Conservation (phyloP, 345 rosid species). For the Arabis alpina region DNA sequence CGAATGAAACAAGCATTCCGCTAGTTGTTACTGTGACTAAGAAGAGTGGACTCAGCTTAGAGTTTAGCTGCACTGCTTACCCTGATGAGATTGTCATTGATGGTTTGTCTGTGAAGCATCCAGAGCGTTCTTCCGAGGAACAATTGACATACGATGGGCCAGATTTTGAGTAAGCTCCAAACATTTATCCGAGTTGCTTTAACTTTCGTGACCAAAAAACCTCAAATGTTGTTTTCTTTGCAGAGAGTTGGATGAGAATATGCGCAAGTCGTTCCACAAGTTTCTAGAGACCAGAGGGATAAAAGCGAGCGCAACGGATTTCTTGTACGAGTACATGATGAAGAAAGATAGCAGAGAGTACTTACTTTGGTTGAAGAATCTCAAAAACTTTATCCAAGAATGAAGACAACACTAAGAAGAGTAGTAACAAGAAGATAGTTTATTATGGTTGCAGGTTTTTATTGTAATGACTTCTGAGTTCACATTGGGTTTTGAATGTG, state of each 20-base stretch:
- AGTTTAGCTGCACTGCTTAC: constrained; percentile 71
- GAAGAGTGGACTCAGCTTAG: constrained; percentile 61
- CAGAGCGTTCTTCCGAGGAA: constrained; percentile 52
- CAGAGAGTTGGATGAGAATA: constrained; percentile 91
- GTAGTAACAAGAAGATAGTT: background rate
- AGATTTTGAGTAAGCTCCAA: constrained; percentile 68
- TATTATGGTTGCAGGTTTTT: constrained; percentile 10
- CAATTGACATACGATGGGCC: constrained; percentile 75
- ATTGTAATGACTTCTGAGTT: constrained; percentile 15
- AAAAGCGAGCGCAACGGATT: constrained; percentile 67
- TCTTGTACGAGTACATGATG: constrained; percentile 88
- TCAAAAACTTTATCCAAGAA: constrained; percentile 68
- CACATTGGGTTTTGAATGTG: constrained; percentile 4
- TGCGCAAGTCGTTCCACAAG: constrained; percentile 78
- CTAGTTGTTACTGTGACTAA: constrained; percentile 67
- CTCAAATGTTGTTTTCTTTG: constrained; percentile 1
- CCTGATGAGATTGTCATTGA: constrained; percentile 67
- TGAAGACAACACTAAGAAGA: constrained; percentile 34
- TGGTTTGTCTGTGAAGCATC: constrained; percentile 53
- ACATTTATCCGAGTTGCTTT: background rate
- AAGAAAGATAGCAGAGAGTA: constrained; percentile 79
- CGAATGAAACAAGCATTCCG: constrained; percentile 56
- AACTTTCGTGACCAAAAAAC: background rate
- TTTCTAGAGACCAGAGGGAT: constrained; percentile 81
- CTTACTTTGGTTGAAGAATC: constrained; percentile 70